These are phyloP conservation scores for Datura wrightii DNA, from an alignment of 257 asterid genomes.

Conservation along the genomic window DNA sequence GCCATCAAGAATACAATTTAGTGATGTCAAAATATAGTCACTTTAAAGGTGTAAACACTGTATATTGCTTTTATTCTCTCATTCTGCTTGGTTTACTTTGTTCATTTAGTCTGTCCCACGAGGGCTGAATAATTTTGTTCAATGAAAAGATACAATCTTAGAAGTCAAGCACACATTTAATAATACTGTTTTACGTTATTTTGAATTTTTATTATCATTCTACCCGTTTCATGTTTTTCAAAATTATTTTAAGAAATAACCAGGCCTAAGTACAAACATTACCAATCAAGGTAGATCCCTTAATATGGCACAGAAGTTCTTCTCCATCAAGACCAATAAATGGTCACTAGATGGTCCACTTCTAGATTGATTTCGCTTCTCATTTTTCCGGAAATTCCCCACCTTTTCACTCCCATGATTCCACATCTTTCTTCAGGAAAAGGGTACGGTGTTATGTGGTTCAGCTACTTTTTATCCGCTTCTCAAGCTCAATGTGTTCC, in stretches of 20 bases:
- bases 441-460: background rate
- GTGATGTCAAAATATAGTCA: background rate
- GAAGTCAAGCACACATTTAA: background rate
- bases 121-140: conserved; percentile 1
- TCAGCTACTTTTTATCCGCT: background rate
- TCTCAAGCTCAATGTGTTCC: background rate
- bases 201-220: background rate
- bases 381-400: background rate
- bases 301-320: background rate
- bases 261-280: background rate
- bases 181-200: background rate
- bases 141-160: background rate
- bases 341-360: conserved; percentile 25
- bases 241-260: background rate
- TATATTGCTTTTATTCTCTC: background rate
- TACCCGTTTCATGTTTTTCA: background rate
- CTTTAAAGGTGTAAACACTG: background rate
- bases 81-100: background rate
- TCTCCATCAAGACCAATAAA: background rate
- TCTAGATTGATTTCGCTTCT: background rate
- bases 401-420: background rate
- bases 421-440: background rate
- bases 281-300: background rate
- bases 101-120: background rate
- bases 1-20: background rate